phyloP scores from a whole-genome alignment of 1,284 basidiomycete species.

The Trichosporon asahii region DNA sequence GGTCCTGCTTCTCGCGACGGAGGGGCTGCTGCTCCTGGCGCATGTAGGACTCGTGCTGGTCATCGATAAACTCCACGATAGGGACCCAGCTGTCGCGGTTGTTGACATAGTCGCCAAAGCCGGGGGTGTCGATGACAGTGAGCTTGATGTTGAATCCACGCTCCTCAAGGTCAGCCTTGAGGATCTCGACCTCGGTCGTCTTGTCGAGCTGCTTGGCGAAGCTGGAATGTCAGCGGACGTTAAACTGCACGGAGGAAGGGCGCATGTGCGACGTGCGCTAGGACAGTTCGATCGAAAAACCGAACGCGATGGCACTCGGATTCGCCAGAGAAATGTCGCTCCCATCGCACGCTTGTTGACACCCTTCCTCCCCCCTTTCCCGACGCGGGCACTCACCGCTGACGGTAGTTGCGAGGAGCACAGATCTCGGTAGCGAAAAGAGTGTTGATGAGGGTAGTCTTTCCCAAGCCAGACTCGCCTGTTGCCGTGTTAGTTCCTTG shows the following conservation, averaged over 20 bases:
- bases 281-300: neutral
- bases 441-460: slow-evolving; percentile 97
- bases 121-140: slow-evolving; percentile 96
- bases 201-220: slow-evolving; percentile 98
- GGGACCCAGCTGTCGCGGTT: slow-evolving; percentile 98
- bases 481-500: slow-evolving; percentile 14
- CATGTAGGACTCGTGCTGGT: slow-evolving; percentile 99
- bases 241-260: neutral
- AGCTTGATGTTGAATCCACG: slow-evolving; percentile 99
- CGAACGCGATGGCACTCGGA: neutral
- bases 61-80: slow-evolving; percentile 98
- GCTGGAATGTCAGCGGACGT: slow-evolving; percentile 45
- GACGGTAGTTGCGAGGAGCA: slow-evolving; percentile 81
- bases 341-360: neutral
- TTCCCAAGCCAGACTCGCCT: slow-evolving; percentile 93
- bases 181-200: slow-evolving; percentile 94
- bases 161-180: slow-evolving; percentile 97
- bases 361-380: neutral
- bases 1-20: slow-evolving; percentile 86
- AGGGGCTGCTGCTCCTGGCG: slow-evolving; percentile 98
- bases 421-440: slow-evolving; percentile 98
- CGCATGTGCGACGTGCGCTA: neutral
- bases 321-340: neutral
- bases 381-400: slow-evolving; percentile 51
- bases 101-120: slow-evolving; percentile 99